Conservation (phyloP, 768 basidiomycete genomes). For the Plicaturopsis crispa region DNA sequence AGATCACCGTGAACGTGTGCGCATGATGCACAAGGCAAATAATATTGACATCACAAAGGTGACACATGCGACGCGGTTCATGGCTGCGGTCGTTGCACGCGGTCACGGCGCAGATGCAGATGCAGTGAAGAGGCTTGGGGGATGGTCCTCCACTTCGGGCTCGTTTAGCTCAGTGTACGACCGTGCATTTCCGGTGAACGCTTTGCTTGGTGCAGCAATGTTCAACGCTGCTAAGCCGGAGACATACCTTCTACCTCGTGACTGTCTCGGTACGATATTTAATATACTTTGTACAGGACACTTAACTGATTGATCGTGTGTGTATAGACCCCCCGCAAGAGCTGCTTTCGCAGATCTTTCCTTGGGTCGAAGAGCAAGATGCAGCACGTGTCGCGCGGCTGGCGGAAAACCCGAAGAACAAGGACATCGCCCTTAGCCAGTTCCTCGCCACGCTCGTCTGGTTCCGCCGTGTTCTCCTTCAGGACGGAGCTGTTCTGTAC, state of each 20-base stretch:
- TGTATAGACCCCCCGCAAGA: slow-evolving; percentile 13
- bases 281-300: no score
- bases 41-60: slow-evolving; percentile 14
- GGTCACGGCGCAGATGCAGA: slow-evolving; percentile 13
- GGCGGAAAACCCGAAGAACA: not conserved
- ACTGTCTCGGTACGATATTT: slow-evolving; percentile 9
- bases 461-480: slow-evolving; percentile 14
- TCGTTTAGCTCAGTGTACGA: slow-evolving; percentile 17
- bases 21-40: slow-evolving; percentile 15
- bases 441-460: slow-evolving; percentile 15
- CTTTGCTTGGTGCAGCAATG: slow-evolving; percentile 17
- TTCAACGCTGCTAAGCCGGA: slow-evolving; percentile 17
- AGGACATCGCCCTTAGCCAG: slow-evolving; percentile 10
- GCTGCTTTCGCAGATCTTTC: slow-evolving; percentile 9
- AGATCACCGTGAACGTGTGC: slow-evolving; percentile 20
- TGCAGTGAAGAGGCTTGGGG: slow-evolving; percentile 19
- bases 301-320: no score
- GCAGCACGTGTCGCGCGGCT: not conserved
- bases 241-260: slow-evolving; percentile 11
- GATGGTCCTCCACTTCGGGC: slow-evolving; percentile 11
- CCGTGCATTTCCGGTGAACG: slow-evolving; percentile 14
- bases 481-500: slow-evolving; percentile 16
- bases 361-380: slow-evolving; percentile 2
- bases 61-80: slow-evolving; percentile 12
- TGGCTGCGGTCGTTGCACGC: slow-evolving; percentile 13